A percentile compares a stretch with the other conserved stretches of the same genome.
Conservation (phyloP, 352 stramenopile species). For the Salisapilia sapeloensis region DNA sequence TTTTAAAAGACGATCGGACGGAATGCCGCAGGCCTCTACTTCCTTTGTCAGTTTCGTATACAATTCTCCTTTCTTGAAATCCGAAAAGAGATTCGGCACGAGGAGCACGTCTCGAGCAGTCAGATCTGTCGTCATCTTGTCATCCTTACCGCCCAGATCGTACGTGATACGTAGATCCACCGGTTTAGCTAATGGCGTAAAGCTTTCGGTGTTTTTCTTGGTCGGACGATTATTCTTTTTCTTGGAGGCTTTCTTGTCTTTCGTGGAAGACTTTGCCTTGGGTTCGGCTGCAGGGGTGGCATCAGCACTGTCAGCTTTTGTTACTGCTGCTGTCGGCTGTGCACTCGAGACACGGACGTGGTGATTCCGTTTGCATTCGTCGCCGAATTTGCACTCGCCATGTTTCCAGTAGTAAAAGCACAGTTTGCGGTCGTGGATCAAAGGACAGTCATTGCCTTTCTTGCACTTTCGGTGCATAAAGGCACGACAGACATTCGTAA, state of each 20-base stretch:
- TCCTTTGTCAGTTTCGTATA: conserved; percentile 50
- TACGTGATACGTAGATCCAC: conserved; percentile 59
- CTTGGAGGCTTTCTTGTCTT: conserved; percentile 18
- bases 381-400: conserved; percentile 30
- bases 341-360: conserved; percentile 12
- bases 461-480: conserved; percentile 26
- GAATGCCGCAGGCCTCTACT: conserved; percentile 45
- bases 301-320: conserved; percentile 2
- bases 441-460: conserved; percentile 12
- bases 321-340: not conserved
- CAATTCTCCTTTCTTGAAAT: conserved; percentile 54
- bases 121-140: conserved; percentile 39
- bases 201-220: conserved; percentile 72
- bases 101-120: conserved; percentile 47
- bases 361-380: conserved; percentile 38
- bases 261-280: conserved; percentile 10
- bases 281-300: conserved; percentile 8
- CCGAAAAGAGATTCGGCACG: conserved; percentile 52
- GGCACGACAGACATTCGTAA: conserved; percentile 40
- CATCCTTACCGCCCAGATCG: conserved; percentile 27
- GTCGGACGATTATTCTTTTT: conserved; percentile 10
- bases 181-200: conserved; percentile 42
- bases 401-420: conserved; percentile 25
- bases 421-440: conserved; percentile 34
- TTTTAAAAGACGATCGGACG: conserved; percentile 47